Evolutionary conservation across 768 basidiomycete genomes (phyloP), one percentile per base, ranked within the genome.

Genomic region (Psilocybe subaeruginosa): DNA sequence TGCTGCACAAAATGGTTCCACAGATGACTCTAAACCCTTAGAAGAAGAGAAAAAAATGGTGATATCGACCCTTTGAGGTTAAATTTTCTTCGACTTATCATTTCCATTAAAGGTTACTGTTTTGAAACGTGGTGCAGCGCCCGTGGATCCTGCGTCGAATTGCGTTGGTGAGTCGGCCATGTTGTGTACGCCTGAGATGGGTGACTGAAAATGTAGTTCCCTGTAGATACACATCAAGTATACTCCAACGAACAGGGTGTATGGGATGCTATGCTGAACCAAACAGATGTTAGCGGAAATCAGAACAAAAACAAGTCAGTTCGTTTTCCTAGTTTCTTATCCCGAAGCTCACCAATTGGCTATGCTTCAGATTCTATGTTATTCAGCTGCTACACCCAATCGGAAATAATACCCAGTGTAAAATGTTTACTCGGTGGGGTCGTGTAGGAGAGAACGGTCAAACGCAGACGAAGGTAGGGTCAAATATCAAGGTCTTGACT

Each of bases 201-300:
- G 5, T 2, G 4, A n/a, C 8, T 11, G 46, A 54, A 2, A 27
- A 7, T 16, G 45, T 30, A 4, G 19, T n/a, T 33, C n/a, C 39
- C 16, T 62, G 30, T 3, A 62, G 60, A 41, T 35, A 62, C 60
- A 16, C 60, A 62, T 29, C 55, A 62, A 35, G 60, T 62, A 4
- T 53, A 57, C 31, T 19, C 55, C 14, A 46, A 50, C 23, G 27
- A 16, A 3, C n/a, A 49, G 8, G 55, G 45, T 2, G 60, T 62
- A n/a, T 62, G 50, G 49, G 60, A 62, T 17, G 60, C 60, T 16
- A 62, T 62, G 60, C 56, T 62, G 19, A 62, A 62, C 30, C 60
- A 62, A 29, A 62, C 60, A 9, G 60, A 62, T 27, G 35, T 62
- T 14, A 62, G 60, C 41, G 60, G 60, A 19, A 62, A 52, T 37